These are phyloP conservation scores for Saitozyma podzolica DNA, from an alignment of 768 basidiomycete genomes.

Conservation along the genomic window DNA sequence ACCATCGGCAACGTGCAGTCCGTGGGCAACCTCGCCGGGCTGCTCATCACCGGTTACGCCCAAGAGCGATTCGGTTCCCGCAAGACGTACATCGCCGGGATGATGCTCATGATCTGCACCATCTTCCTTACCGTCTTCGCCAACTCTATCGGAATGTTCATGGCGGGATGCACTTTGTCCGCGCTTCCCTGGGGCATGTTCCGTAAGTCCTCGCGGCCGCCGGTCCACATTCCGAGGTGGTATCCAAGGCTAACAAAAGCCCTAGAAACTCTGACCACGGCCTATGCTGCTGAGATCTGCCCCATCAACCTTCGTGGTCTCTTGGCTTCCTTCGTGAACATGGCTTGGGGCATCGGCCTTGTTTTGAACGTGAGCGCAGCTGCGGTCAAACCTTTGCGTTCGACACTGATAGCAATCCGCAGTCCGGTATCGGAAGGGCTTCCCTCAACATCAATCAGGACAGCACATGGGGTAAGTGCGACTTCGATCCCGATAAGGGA, in stretches of 20 bases:
- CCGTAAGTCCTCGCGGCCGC: conserved; percentile 16
- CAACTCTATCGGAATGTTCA: conserved; percentile 15
- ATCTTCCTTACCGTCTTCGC: conserved; percentile 25
- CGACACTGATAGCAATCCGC: conserved; percentile 22
- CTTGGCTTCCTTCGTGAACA: conserved; percentile 46
- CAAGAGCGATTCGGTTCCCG: conserved; percentile 22
- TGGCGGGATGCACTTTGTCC: conserved; percentile 11
- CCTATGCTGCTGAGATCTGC: conserved; percentile 42
- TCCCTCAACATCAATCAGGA: conserved; percentile 13
- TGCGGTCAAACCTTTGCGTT: not conserved
- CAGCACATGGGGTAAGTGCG: conserved; percentile 19
- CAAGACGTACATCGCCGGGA: conserved; percentile 23
- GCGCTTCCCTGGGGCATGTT: conserved; percentile 11
- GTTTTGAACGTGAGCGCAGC: conserved; percentile 23
- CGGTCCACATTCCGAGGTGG: not conserved
- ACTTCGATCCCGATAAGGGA: conserved; percentile 17
- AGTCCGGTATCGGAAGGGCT: conserved; percentile 30
- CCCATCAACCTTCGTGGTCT: conserved; percentile 47
- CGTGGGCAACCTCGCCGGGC: conserved; percentile 31
- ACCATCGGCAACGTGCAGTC: conserved; percentile 36
- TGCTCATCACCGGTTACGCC: conserved; percentile 13
- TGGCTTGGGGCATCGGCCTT: conserved; percentile 43
- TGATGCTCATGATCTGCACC: conserved; percentile 13
- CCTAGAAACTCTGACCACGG: conserved; percentile 31
- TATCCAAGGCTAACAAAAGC: conserved; percentile 16